Base-by-base conservation (phyloP, 2,329 filamentous ascomycete genomes). In the Hypocrella siamensis region DNA sequence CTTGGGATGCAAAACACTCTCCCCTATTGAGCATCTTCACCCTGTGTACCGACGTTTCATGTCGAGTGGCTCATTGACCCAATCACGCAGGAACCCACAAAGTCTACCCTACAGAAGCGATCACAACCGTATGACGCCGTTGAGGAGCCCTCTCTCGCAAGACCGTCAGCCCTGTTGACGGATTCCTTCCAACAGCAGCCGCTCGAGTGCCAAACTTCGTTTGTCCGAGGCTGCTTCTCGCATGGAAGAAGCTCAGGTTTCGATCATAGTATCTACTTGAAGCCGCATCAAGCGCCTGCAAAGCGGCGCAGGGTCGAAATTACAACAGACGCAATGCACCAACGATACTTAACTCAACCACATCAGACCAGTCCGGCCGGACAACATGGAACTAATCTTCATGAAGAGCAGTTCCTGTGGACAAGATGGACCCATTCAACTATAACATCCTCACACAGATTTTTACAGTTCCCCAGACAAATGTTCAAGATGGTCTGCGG, bases 51-150 rank as follows among this genome's bases (percentile, higher is more conserved):
- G n/a, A n/a, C n/a, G n/a, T n/a, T n/a, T n/a, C n/a, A n/a, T n/a
- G n/a, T n/a, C n/a, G n/a, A n/a, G 14, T 19, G 24, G 56, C 44
- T 33, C 51, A 52, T 56, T 62, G 47, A 61, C 30, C 52, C 41
- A 34, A n/a, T 46, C 43, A 36, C 37, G 45, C 42, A 54, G 51
- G 47, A 52, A 41, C 37, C 42, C 33, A 43, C 47, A 36, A 40
- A 44, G 33, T 32, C 43, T 35, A 40, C 46, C 32, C 44, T 42
- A 34, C 39, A 41, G 34, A 52, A 51, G 41, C 42, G 51, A 33
- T 38, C 48, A 41, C 44, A 42, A 40, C 35, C 44, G 34, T 40
- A 44, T 31, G 40, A 34, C 24, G 44, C 39, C 33, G 40, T 38
- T 41, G 46, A 41, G 31, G n/a, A n/a, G n/a, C 39, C 45, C 25